Evolutionary conservation across 768 basidiomycete species (phyloP).

Genomic region (Termitomyces bulborhizus): DNA sequence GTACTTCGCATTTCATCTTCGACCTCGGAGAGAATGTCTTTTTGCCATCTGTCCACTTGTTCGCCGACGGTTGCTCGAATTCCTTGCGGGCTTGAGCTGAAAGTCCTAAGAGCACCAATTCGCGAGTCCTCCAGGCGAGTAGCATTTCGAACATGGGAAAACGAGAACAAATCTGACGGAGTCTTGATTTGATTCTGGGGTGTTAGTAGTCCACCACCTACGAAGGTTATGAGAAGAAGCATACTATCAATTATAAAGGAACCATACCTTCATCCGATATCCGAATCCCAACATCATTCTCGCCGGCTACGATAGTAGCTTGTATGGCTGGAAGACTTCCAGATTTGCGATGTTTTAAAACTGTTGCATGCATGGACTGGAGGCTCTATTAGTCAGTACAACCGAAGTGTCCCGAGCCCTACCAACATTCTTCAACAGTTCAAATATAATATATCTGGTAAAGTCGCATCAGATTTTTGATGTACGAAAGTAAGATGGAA

Average conservation of each 20-base stretch:
- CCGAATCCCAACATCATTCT: slow-evolving; percentile 70
- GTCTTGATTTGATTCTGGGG: slow-evolving; percentile 42
- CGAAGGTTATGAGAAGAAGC: slow-evolving; percentile 5
- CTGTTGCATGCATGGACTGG: slow-evolving; percentile 71
- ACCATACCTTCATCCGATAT: slow-evolving; percentile 83
- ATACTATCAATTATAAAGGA: neutral
- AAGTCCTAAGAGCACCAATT: slow-evolving; percentile 60
- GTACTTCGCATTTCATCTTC: slow-evolving; percentile 17
- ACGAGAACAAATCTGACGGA: slow-evolving; percentile 81
- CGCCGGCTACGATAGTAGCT: slow-evolving; percentile 71
- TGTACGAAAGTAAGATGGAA: neutral
- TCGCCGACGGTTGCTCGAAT: slow-evolving; percentile 77
- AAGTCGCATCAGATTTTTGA: neutral
- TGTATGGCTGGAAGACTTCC: slow-evolving; percentile 52
- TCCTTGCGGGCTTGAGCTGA: slow-evolving; percentile 53
- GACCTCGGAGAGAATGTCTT: slow-evolving; percentile 14
- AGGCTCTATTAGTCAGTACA: neutral
- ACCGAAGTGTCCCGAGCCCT: neutral
- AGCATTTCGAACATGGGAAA: slow-evolving; percentile 80
- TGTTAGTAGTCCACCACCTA: slow-evolving; percentile 68
- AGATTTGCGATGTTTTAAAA: slow-evolving; percentile 38
- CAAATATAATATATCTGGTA: slow-evolving; percentile 76
- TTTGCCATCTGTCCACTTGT: slow-evolving; percentile 53
- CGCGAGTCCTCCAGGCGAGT: slow-evolving; percentile 61
- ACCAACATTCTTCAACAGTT: slow-evolving; percentile 83